Conservation (phyloP, 1,139 yeast genomes). For the Wickerhamiella infanticola region DNA sequence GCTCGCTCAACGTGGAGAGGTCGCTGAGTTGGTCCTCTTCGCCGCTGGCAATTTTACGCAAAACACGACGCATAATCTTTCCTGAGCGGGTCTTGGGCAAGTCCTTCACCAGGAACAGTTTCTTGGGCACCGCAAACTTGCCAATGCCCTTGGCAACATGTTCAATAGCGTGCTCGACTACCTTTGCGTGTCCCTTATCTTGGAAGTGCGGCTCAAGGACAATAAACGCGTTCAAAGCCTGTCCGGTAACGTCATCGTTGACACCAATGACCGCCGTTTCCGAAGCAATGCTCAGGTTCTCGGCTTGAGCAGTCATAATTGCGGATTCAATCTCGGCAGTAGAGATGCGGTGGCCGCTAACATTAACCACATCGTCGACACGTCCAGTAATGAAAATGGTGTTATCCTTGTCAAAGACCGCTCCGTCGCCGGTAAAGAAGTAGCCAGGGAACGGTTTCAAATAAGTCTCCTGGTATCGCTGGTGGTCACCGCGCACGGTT, state of each 20-base stretch:
- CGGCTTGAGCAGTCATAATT: constrained; percentile 52
- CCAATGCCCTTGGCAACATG: constrained; percentile 79
- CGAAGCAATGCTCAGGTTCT: constrained; percentile 64
- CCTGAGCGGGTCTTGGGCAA: constrained; percentile 92
- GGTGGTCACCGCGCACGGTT: constrained; percentile 74
- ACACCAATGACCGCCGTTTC: constrained; percentile 87
- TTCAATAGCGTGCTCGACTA: constrained; percentile 44
- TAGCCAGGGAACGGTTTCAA: constrained; percentile 82
- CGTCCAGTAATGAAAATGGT: constrained; percentile 93
- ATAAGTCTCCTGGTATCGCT: constrained; percentile 72
- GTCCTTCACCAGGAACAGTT: constrained; percentile 62
- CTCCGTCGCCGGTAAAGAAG: constrained; percentile 93
- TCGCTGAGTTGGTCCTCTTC: constrained; percentile 87
- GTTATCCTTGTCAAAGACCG: constrained; percentile 85
- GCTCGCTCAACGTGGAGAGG: constrained; percentile 68
- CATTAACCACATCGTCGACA: constrained; percentile 89
- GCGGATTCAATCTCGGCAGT: constrained; percentile 90
- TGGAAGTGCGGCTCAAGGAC: constrained; percentile 45
- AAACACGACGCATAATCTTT: constrained; percentile 86
- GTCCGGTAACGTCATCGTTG: constrained; percentile 79
- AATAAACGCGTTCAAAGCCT: constrained; percentile 79
- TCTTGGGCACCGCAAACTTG: constrained; percentile 87
- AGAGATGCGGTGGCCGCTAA: constrained; percentile 81
- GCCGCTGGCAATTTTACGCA: constrained; percentile 67
- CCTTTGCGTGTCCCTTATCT: constrained; percentile 30